Percentiles rank a stretch among this genome's conserved stretches.
Evolutionary conservation across 2,329 filamentous ascomycete genomes (phyloP).

Genomic region (Phialophora macrospora): DNA sequence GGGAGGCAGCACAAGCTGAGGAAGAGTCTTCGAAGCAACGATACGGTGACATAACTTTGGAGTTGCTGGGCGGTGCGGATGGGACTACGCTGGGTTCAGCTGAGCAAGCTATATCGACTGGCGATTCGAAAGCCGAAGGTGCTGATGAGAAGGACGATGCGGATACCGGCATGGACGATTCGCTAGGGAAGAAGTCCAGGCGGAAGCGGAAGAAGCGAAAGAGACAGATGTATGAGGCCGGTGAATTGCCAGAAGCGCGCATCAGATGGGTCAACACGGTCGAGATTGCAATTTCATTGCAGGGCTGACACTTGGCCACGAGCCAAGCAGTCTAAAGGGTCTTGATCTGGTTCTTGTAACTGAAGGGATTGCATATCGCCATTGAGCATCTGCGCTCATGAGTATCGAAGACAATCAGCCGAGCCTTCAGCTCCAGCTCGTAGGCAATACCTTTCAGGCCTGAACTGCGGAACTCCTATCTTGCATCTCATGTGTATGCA

Average conservation of each 20-base stretch:
- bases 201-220: slow-evolving; percentile 40
- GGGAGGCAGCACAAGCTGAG: slow-evolving; percentile 26
- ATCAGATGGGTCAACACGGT: slow-evolving; percentile 55
- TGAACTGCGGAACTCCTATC: neutral
- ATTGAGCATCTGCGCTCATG: neutral
- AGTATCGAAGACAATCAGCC: neutral
- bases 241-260: slow-evolving; percentile 51
- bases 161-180: slow-evolving; percentile 29
- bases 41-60: slow-evolving; percentile 37
- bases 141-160: slow-evolving; percentile 3
- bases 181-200: slow-evolving; percentile 37
- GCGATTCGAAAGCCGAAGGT: neutral
- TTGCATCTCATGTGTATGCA: neutral
- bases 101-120: slow-evolving; percentile 5
- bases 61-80: slow-evolving; percentile 28
- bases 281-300: slow-evolving; percentile 51
- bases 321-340: neutral
- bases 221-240: slow-evolving; percentile 40
- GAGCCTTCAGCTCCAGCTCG: neutral
- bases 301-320: slow-evolving; percentile 29
- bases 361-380: neutral
- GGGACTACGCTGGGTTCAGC: slow-evolving; percentile 19
- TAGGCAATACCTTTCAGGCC: neutral
- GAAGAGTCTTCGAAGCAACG: slow-evolving; percentile 25
- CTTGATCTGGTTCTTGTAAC: neutral